Base-by-base conservation (phyloP, 2,329 filamentous ascomycete genomes). In the Microcyclospora tardicrescens region DNA sequence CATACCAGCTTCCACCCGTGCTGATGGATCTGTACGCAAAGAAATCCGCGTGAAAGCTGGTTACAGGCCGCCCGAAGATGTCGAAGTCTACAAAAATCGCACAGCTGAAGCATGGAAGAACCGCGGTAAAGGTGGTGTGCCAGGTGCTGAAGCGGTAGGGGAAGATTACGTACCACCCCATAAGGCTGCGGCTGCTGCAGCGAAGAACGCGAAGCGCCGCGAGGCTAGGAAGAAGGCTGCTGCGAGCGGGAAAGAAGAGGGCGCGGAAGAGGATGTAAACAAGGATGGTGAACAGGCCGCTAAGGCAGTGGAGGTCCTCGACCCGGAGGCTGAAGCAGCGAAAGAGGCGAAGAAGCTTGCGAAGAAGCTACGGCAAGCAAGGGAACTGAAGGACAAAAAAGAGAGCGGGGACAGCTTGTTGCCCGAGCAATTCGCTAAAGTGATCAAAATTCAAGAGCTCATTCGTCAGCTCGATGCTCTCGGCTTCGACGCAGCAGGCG, bases 371-470 rank as follows among this genome's bases (percentile, higher is more conserved):
- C 83, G 89, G 54, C 91, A 98, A 60, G 89, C 91, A 3, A 81
- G 79, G 50, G 91, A 96, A 2, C 69, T 98, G 38, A 81, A 85
- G 58, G 80, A 79, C 53, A 95, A 94, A 71, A 93, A 93, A 61
- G 84, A 93, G 16, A 79, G 77, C 40, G 91, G 91, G 14, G 81
- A 84, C 57, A 71, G 75, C 4, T 64, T 98, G 43, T 69, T 96
- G 16, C 89, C 87, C 0, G 91, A 98, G 65, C 91, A 98, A 65
- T 81, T 96, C 47, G 86, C 89, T 51, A 98, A 98, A 66, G 84
- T 98, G 39, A 93, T 94, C 60, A 93, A 91, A 63, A 94, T 98
- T 59, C 85, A 84, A 46, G 91, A 98, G 65, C 72, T 98, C 36
- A 79, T 95, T 41, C 75, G 86, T 10, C 87, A 96, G 58, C 65